phyloP scores from a whole-genome alignment of 2,329 filamentous ascomycete genomes.

The Didymellaceae sp. region DNA sequence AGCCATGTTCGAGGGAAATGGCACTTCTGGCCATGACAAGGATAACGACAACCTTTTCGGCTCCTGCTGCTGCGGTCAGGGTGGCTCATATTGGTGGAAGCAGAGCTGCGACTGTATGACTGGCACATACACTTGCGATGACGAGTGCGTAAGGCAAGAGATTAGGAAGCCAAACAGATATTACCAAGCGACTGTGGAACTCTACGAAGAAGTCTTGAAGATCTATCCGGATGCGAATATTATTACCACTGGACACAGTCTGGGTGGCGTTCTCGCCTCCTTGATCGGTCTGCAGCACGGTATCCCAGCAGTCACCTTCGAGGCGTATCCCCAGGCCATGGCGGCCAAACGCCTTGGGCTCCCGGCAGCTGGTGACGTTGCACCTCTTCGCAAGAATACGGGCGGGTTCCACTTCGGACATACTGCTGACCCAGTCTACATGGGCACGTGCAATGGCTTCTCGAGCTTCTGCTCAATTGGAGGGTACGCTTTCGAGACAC shows the following conservation, averaged over 20 bases:
- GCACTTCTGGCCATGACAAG: constrained; percentile 45
- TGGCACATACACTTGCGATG: constrained; percentile 44
- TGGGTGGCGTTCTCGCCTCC: constrained; percentile 46
- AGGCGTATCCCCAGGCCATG: constrained; percentile 46
- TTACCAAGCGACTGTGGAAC: constrained; percentile 41
- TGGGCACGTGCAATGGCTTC: constrained; percentile 46
- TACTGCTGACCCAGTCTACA: constrained; percentile 46
- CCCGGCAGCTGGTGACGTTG: constrained; percentile 36
- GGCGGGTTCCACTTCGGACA: constrained; percentile 47
- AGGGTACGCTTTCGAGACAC: constrained; percentile 46
- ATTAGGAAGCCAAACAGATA: constrained; percentile 42
- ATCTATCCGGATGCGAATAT: constrained; percentile 44
- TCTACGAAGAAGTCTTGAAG: constrained; percentile 42
- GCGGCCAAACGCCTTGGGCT: constrained; percentile 44
- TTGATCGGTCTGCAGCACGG: constrained; percentile 44
- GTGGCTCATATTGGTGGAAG: constrained; percentile 45
- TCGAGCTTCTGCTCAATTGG: constrained; percentile 47
- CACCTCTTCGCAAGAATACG: constrained; percentile 42
- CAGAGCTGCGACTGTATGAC: constrained; percentile 46
- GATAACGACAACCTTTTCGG: constrained; percentile 48
- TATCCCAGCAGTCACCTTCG: constrained; percentile 43
- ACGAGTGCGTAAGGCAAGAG: constrained; percentile 43
- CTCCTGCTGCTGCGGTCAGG: constrained; percentile 46
- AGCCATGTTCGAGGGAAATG: constrained; percentile 46
- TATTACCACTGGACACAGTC: constrained; percentile 44